Evolutionary conservation across 495 filamentous ascomycete genomes (phyloP).

Genomic region (Viridothelium virens): DNA sequence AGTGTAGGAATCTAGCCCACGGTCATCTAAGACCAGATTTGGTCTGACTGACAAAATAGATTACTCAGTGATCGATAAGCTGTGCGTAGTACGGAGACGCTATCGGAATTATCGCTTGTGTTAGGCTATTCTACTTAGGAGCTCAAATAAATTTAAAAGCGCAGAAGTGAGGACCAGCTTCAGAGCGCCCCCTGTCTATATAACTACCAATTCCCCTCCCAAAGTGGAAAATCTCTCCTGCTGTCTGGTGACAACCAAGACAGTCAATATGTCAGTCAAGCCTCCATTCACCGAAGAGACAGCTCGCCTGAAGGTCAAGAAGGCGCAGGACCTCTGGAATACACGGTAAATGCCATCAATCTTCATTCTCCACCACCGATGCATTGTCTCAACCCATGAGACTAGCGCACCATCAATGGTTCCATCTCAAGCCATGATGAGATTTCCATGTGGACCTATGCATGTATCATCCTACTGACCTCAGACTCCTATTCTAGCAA

Average conservation of each 20-base stretch:
- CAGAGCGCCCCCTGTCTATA: too few species aligned
- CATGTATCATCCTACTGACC: background rate
- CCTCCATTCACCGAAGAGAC: conserved; percentile 78
- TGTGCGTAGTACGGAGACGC: too few species aligned
- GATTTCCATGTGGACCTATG: background rate
- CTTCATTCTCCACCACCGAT: conserved; percentile 14
- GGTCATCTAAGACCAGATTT: too few species aligned
- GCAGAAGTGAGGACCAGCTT: too few species aligned
- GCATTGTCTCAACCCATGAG: background rate
- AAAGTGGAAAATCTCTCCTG: background rate
- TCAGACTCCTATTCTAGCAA: conserved; percentile 39
- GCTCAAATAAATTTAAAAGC: too few species aligned
- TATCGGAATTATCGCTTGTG: too few species aligned
- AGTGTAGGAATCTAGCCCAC: too few species aligned
- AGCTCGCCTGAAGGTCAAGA: conserved; percentile 73
- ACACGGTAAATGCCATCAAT: conserved; percentile 47
- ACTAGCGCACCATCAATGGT: conserved; percentile 10
- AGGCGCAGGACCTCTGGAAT: conserved; percentile 80
- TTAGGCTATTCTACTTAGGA: too few species aligned
- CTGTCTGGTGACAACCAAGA: conserved; percentile 7
- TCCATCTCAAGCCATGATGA: background rate
- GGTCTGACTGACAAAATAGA: too few species aligned
- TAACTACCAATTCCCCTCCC: background rate
- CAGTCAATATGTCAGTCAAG: conserved; percentile 45
- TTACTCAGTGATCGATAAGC: too few species aligned